Evolutionary conservation across 2,329 filamentous ascomycete genomes (phyloP).

Genomic region (Aureobasidium pullulans): DNA sequence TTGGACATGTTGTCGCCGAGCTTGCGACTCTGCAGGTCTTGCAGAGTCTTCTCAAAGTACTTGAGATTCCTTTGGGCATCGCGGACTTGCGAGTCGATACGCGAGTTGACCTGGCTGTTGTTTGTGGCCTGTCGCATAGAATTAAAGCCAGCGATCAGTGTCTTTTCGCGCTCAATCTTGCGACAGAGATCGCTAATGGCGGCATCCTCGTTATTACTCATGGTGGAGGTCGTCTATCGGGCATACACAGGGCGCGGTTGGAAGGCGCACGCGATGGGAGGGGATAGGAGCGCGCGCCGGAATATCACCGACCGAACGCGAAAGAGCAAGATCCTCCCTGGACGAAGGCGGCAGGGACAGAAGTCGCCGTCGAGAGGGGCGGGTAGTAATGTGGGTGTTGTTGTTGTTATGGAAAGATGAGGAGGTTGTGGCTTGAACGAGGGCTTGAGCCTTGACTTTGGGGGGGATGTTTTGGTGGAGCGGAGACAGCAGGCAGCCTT

Average conservation of each 20-base stretch:
- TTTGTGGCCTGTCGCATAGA: conserved; percentile 93
- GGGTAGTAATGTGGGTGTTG: not conserved
- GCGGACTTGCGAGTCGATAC: conserved; percentile 88
- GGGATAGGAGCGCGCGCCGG: not conserved
- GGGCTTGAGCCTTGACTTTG: not conserved
- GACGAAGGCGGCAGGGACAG: not conserved
- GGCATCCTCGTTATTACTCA: conserved; percentile 48
- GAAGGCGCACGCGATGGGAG: conserved; percentile 2
- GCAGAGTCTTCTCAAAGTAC: conserved; percentile 89
- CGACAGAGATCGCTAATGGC: conserved; percentile 73
- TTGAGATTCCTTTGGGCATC: conserved; percentile 88
- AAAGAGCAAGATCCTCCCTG: not conserved
- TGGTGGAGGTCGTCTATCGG: conserved; percentile 32
- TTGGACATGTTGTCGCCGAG: conserved; percentile 60
- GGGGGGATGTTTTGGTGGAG: not conserved
- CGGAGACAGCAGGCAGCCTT: not conserved
- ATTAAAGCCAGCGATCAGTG: conserved; percentile 87
- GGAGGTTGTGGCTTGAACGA: not conserved
- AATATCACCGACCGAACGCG: conserved; percentile 3
- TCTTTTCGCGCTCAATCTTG: conserved; percentile 98
- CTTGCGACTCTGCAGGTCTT: conserved; percentile 77
- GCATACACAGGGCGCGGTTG: not conserved
- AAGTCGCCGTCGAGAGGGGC: not conserved
- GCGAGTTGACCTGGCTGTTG: conserved; percentile 83
- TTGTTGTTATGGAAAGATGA: not conserved